These are phyloP conservation scores for Periglandula ipomoeae DNA, from an alignment of 2,329 filamentous ascomycete species.

Conservation along the genomic window DNA sequence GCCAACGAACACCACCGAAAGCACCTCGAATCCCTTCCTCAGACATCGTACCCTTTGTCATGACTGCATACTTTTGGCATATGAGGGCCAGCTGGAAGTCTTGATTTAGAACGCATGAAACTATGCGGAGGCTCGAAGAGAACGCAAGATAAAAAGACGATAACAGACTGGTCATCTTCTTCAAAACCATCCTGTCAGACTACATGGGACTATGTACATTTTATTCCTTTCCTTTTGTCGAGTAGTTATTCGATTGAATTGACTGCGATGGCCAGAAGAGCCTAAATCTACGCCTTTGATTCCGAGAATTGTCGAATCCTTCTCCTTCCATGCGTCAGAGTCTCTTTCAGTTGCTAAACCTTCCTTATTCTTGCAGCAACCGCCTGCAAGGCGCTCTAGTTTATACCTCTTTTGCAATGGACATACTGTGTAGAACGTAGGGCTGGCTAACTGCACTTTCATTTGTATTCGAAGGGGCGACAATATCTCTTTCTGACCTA, in stretches of 20 bases:
- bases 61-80: conserved; percentile 17
- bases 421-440: too few relatives aligned
- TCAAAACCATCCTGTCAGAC: not conserved
- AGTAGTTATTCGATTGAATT: not conserved
- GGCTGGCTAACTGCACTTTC: too few relatives aligned
- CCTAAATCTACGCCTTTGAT: not conserved
- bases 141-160: not conserved
- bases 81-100: not conserved
- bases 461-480: too few relatives aligned
- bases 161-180: not conserved
- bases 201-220: not conserved
- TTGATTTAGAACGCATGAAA: not conserved
- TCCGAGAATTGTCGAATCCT: not conserved
- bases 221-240: not conserved
- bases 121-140: not conserved
- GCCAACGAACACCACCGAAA: conserved; percentile 83
- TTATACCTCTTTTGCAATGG: too few relatives aligned
- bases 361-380: too few relatives aligned
- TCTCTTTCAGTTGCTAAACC: too few relatives aligned
- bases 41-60: conserved; percentile 72
- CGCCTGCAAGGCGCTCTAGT: too few relatives aligned
- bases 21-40: conserved; percentile 72
- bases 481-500: too few relatives aligned
- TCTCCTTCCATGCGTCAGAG: not conserved
- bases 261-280: not conserved